Evolutionary conservation across 2,329 filamentous ascomycete genomes (phyloP).

Genomic region (Drechslerella dactyloides): DNA sequence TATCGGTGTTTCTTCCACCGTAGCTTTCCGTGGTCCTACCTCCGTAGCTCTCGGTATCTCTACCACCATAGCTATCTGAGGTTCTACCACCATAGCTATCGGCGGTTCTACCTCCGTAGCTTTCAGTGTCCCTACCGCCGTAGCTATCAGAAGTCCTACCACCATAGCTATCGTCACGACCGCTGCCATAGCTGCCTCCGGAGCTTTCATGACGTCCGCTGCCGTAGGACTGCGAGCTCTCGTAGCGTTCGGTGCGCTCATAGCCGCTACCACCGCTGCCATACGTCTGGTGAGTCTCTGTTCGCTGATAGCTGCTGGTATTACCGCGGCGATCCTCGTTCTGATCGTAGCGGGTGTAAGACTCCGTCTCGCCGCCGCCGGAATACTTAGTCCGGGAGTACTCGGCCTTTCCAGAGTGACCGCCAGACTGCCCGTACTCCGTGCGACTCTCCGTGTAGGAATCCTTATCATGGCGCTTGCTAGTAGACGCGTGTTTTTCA

Average conservation of each 20-base stretch:
- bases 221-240: slow-evolving; percentile 41
- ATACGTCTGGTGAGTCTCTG: slow-evolving; percentile 6
- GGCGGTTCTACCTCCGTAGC: slow-evolving; percentile 55
- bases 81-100: slow-evolving; percentile 58
- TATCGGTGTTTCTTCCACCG: slow-evolving; percentile 49
- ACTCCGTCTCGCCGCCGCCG: slow-evolving; percentile 57
- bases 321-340: slow-evolving; percentile 62
- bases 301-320: slow-evolving; percentile 7
- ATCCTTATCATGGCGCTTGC: slow-evolving; percentile 66
- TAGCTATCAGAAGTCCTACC: not conserved
- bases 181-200: slow-evolving; percentile 58
- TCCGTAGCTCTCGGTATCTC: not conserved
- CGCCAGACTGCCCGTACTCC: slow-evolving; percentile 66
- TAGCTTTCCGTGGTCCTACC: slow-evolving; percentile 11
- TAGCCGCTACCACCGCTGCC: slow-evolving; percentile 14
- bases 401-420: slow-evolving; percentile 68
- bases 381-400: slow-evolving; percentile 63
- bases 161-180: slow-evolving; percentile 55
- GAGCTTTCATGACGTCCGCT: slow-evolving; percentile 6
- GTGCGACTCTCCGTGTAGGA: slow-evolving; percentile 68
- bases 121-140: slow-evolving; percentile 37
- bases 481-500: slow-evolving; percentile 61
- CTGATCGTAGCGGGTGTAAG: slow-evolving; percentile 68
- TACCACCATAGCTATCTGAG: slow-evolving; percentile 32
- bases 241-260: slow-evolving; percentile 24